These are phyloP conservation scores for Dipodascopsis uninucleata DNA, from an alignment of 805 yeast genomes.

Conservation along the genomic window DNA sequence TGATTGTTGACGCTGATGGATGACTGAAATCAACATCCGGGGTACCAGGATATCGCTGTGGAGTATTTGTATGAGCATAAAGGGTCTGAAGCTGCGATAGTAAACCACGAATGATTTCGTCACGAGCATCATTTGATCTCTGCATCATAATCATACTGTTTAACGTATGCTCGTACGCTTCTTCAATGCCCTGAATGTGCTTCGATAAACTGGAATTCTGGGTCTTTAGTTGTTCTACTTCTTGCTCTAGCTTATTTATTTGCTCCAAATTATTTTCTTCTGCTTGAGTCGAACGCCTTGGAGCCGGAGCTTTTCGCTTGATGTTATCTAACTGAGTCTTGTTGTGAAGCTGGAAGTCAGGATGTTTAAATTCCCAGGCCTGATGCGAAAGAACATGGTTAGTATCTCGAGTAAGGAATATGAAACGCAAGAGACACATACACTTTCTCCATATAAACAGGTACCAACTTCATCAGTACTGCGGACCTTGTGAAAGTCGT, in stretches of 20 bases:
- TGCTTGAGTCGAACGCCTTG: conserved; percentile 15
- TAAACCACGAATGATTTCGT: conserved; percentile 27
- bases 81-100: conserved; percentile 18
- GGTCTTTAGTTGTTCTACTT: conserved; percentile 25
- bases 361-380: conserved; percentile 94
- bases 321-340: conserved; percentile 79
- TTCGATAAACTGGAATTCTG: conserved; percentile 18
- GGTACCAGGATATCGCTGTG: conserved; percentile 12
- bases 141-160: conserved; percentile 26
- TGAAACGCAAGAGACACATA: conserved; percentile 6
- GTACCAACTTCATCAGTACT: conserved; percentile 57
- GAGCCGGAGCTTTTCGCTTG: conserved; percentile 41
- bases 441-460: conserved; percentile 58
- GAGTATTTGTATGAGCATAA: conserved; percentile 1
- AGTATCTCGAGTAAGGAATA: background rate
- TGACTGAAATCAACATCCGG: conserved; percentile 20
- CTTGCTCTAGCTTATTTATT: conserved; percentile 21
- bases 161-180: conserved; percentile 20
- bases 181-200: conserved; percentile 21
- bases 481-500: conserved; percentile 95
- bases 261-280: conserved; percentile 17
- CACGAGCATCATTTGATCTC: conserved; percentile 29
- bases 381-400: conserved; percentile 28
- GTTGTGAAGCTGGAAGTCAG: conserved; percentile 75
- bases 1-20: conserved; percentile 8